These are phyloP conservation scores for Trametes hirsuta DNA, from an alignment of 1,284 basidiomycete genomes.

Conservation along the genomic window DNA sequence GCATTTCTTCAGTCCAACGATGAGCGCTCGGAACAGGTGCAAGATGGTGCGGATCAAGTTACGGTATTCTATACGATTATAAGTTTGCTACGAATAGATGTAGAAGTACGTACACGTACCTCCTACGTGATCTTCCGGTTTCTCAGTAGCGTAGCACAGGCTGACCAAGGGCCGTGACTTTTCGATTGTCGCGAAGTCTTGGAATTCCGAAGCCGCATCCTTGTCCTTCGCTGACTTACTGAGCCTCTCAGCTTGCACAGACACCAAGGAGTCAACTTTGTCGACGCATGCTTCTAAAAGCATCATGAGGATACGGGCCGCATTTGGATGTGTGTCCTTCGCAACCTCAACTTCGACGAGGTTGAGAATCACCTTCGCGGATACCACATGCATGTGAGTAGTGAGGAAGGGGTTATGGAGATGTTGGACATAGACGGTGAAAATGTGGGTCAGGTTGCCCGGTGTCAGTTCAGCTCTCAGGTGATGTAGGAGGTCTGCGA, in stretches of 20 bases:
- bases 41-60: constrained; percentile 88
- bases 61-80: constrained; percentile 66
- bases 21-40: constrained; percentile 87
- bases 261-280: constrained; percentile 83
- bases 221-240: constrained; percentile 54
- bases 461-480: constrained; percentile 84
- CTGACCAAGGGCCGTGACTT: constrained; percentile 78
- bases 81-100: not conserved
- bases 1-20: constrained; percentile 80
- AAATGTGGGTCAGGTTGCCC: constrained; percentile 79
- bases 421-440: constrained; percentile 86
- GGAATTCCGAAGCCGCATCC: constrained; percentile 43
- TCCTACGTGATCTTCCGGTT: constrained; percentile 71
- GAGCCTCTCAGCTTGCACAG: constrained; percentile 64
- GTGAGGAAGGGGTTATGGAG: constrained; percentile 89
- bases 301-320: constrained; percentile 68
- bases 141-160: constrained; percentile 76
- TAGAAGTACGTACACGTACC: constrained; percentile 47
- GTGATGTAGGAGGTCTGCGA: constrained; percentile 95
- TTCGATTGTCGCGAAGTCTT: constrained; percentile 69
- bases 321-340: constrained; percentile 73
- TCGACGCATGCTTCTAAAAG: constrained; percentile 89
- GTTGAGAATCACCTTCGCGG: constrained; percentile 92
- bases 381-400: constrained; percentile 87
- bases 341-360: constrained; percentile 83